Conservation (phyloP, 129 eudicot species). For the Helichrysum umbraculigerum region DNA sequence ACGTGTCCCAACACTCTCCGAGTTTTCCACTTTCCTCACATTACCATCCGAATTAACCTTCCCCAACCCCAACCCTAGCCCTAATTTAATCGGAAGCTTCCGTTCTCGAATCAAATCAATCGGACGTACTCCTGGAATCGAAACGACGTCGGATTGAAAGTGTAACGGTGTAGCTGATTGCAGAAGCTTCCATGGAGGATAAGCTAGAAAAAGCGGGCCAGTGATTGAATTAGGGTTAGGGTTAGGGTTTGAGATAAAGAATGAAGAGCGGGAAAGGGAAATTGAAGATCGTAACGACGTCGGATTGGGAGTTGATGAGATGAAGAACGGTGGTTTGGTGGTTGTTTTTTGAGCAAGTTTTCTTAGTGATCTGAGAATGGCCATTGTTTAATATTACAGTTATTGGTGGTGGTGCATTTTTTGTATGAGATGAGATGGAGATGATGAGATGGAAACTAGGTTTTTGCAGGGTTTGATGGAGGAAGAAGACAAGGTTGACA, state of each 20-base stretch:
- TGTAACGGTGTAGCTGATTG: conserved; percentile 69
- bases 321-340: conserved; percentile 35
- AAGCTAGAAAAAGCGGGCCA: conserved; percentile 73
- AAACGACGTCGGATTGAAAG: conserved; percentile 53
- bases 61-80: conserved; percentile 20
- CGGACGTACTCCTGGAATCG: conserved; percentile 42
- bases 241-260: conserved; percentile 32
- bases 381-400: conserved; percentile 38
- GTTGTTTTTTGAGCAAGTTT: conserved; percentile 42
- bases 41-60: background rate
- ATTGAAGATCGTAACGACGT: conserved; percentile 26
- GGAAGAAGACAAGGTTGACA: conserved; percentile 5
- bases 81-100: conserved; percentile 38
- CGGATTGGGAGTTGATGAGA: conserved; percentile 34
- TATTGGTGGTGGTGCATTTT: conserved; percentile 27
- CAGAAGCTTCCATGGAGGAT: conserved; percentile 69
- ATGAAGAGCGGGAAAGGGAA: conserved; percentile 35
- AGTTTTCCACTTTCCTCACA: conserved; percentile 17
- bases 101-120: conserved; percentile 37
- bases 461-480: conserved; percentile 25
- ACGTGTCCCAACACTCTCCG: conserved; percentile 17
- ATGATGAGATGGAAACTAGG: background rate
- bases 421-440: background rate
- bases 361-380: conserved; percentile 61
- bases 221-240: conserved; percentile 37